Conservation (phyloP, 2,329 filamentous ascomycete genomes). For the Xylariaceae sp. region DNA sequence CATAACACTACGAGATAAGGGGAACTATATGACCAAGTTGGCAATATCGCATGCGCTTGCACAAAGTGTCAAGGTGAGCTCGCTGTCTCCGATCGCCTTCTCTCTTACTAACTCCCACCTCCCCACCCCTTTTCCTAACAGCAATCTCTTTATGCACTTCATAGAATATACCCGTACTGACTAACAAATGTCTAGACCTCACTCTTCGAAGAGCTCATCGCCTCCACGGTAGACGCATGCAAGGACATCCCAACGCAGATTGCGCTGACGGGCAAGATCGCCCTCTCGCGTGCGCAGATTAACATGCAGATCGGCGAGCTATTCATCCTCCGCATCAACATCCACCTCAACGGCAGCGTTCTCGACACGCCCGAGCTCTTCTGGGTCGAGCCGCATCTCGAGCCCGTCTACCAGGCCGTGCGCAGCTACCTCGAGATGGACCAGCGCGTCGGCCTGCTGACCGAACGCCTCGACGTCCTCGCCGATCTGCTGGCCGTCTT, state of each 20-base stretch:
- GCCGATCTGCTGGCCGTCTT: slow-evolving; percentile 89
- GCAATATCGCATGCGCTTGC: slow-evolving; percentile 94
- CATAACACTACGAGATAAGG: slow-evolving; percentile 90
- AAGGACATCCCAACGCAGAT: slow-evolving; percentile 94
- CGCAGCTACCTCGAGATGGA: slow-evolving; percentile 98
- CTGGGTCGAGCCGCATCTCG: slow-evolving; percentile 96
- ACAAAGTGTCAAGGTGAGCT: slow-evolving; percentile 83
- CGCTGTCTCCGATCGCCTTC: neutral
- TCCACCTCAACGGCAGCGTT: slow-evolving; percentile 95
- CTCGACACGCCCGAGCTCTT: slow-evolving; percentile 97
- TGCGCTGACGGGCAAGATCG: slow-evolving; percentile 88
- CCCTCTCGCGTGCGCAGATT: slow-evolving; percentile 84
- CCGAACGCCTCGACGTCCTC: slow-evolving; percentile 89
- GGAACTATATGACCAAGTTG: slow-evolving; percentile 97
- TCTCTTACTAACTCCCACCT: neutral
- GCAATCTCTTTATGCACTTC: too few species aligned
- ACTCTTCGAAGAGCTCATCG: slow-evolving; percentile 92
- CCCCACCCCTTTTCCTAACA: neutral
- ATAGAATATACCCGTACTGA: slow-evolving; percentile 9
- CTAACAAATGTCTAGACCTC: slow-evolving; percentile 67
- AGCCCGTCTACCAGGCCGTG: slow-evolving; percentile 95
- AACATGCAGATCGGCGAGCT: slow-evolving; percentile 99
- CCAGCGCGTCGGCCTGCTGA: slow-evolving; percentile 86
- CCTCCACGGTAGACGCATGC: slow-evolving; percentile 89
- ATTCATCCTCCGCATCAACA: slow-evolving; percentile 96